Percentiles rank a stretch among this genome's conserved stretches.
Evolutionary conservation across 1,284 basidiomycete genomes (phyloP).

Genomic region (Ganoderma lucidum): DNA sequence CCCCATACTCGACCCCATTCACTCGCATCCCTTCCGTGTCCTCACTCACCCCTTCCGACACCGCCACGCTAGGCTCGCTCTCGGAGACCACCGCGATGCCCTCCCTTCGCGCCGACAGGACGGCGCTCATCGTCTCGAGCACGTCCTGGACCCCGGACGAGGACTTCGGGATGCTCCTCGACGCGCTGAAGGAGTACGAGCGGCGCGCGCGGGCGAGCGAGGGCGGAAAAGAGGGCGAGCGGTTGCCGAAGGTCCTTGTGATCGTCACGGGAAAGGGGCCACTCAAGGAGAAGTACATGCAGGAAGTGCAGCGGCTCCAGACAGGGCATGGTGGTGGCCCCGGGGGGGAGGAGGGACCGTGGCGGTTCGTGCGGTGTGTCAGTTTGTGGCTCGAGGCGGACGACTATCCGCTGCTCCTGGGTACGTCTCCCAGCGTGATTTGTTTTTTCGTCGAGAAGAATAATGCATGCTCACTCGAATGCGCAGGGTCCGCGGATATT

Average conservation of each 20-base stretch:
- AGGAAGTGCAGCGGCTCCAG: constrained; percentile 63
- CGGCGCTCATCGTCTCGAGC: constrained; percentile 89
- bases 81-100: constrained; percentile 37
- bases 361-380: constrained; percentile 85
- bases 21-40: constrained; percentile 47
- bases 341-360: constrained; percentile 48
- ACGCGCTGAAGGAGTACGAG: constrained; percentile 79
- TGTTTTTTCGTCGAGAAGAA: too few relatives aligned
- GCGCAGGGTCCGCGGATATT: constrained; percentile 89
- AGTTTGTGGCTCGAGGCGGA: constrained; percentile 89
- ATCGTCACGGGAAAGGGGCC: constrained; percentile 96
- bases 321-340: constrained; percentile 32
- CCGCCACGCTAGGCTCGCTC: constrained; percentile 25
- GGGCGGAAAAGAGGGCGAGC: constrained; percentile 33
- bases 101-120: constrained; percentile 69
- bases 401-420: constrained; percentile 88
- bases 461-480: too few relatives aligned
- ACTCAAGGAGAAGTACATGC: constrained; percentile 78
- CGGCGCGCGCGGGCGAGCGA: constrained; percentile 54
- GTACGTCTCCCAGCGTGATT: too few relatives aligned
- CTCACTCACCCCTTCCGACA: constrained; percentile 20
- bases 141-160: constrained; percentile 99
- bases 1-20: constrained; percentile 72
- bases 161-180: constrained; percentile 88
- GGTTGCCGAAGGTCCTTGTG: constrained; percentile 80